These are phyloP conservation scores for Vigna mungo DNA, from an alignment of 306 rosid species.

Conservation along the genomic window DNA sequence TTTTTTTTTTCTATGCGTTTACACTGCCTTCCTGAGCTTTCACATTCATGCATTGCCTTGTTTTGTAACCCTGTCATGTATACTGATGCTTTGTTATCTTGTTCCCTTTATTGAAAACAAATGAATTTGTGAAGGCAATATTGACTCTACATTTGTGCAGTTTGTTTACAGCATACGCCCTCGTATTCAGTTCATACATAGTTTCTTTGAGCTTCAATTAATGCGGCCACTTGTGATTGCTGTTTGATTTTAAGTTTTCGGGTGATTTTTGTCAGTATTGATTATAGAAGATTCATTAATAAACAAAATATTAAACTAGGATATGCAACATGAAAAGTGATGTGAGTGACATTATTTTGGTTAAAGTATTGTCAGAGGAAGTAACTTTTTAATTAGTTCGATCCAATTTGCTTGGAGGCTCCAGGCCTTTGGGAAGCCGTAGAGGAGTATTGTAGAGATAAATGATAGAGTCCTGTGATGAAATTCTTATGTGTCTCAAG, in stretches of 20 bases:
- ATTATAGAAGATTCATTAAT: not conserved
- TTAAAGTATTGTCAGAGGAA: not conserved
- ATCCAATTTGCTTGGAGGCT: not conserved
- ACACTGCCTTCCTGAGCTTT: not conserved
- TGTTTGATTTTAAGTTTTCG: no score
- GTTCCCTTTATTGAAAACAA: constrained; percentile 11
- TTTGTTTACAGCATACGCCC: not conserved
- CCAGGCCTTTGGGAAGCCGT: no score
- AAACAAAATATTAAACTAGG: not conserved
- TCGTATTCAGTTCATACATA: not conserved
- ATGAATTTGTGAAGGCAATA: constrained; percentile 23
- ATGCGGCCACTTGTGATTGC: no score
- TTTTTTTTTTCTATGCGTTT: not conserved
- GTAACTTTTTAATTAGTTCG: not conserved
- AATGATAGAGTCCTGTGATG: no score
- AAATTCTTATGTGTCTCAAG: no score
- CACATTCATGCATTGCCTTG: not conserved
- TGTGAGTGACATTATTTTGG: not conserved
- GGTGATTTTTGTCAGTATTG: not conserved
- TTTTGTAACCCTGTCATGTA: constrained; percentile 15
- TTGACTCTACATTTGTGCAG: constrained; percentile 20
- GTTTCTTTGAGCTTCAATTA: no score
- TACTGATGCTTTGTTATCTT: constrained; percentile 1
- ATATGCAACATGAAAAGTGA: not conserved
- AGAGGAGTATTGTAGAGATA: no score